These are phyloP conservation scores for Setaria italica DNA, from an alignment of 202 grass and related monocot species.

Conservation along the genomic window DNA sequence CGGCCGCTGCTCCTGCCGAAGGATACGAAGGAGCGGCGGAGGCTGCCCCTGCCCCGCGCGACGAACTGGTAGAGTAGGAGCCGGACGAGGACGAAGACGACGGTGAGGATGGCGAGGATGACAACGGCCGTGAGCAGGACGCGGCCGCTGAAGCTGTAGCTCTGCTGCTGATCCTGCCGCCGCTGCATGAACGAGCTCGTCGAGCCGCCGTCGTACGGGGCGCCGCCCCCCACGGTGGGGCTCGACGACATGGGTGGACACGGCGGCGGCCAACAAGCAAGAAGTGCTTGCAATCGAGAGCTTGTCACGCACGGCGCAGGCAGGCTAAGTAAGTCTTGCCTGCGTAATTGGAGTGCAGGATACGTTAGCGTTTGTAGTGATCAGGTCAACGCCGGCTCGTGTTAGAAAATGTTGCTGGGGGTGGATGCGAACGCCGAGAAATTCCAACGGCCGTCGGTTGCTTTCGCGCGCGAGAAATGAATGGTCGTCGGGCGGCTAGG, in stretches of 20 bases:
- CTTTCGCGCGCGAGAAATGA: not conserved
- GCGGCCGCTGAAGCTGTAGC: slow-evolving; percentile 37
- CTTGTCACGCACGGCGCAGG: not conserved
- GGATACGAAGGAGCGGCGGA: slow-evolving; percentile 37
- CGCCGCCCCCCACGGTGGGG: not conserved
- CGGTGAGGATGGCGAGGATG: slow-evolving; percentile 48
- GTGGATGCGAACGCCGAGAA: not conserved
- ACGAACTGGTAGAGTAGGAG: slow-evolving; percentile 38
- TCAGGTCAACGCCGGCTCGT: slow-evolving; percentile 36
- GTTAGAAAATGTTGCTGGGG: not conserved
- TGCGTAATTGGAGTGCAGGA: not conserved
- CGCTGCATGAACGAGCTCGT: not conserved
- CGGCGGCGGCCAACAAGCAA: too few species aligned
- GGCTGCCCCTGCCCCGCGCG: not conserved
- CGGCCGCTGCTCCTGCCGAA: slow-evolving; percentile 19
- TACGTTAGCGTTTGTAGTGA: not conserved
- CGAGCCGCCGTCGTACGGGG: not conserved
- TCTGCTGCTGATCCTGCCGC: not conserved
- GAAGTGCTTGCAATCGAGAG: not conserved
- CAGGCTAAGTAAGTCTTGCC: not conserved
- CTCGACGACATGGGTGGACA: slow-evolving; percentile 52
- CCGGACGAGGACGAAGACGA: slow-evolving; percentile 52
- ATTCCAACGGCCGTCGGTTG: not conserved
- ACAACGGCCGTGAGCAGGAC: slow-evolving; percentile 48
- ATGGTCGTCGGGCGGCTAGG: not conserved